Conservation (phyloP, 1,284 basidiomycete genomes). For the Sparassis latifolia region DNA sequence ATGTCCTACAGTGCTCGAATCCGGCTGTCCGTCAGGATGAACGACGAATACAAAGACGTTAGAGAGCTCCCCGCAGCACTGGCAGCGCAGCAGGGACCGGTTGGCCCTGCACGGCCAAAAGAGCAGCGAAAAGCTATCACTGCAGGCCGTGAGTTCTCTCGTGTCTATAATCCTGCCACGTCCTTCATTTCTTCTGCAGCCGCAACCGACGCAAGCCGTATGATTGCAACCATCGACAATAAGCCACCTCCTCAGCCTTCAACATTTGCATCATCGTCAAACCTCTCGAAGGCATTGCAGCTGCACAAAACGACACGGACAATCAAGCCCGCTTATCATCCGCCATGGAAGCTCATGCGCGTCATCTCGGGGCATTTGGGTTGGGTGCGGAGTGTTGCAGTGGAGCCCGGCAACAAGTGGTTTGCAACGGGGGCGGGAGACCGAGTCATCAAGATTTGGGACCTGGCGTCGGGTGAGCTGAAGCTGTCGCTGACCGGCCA, state of each 20-base stretch:
- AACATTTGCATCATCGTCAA: constrained; percentile 55
- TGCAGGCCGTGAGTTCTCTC: constrained; percentile 50
- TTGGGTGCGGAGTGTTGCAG: constrained; percentile 95
- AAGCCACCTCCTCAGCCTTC: constrained; percentile 57
- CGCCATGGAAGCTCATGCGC: constrained; percentile 93
- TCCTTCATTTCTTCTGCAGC: constrained; percentile 19
- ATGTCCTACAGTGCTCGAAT: constrained; percentile 46
- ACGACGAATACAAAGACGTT: constrained; percentile 84
- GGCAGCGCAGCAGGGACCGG: constrained; percentile 72
- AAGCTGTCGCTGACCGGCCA: constrained; percentile 96
- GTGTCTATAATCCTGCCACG: background rate
- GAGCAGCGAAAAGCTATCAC: constrained; percentile 64
- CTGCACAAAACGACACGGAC: constrained; percentile 88
- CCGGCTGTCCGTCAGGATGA: constrained; percentile 68
- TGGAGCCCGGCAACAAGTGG: constrained; percentile 98
- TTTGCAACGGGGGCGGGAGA: constrained; percentile 98
- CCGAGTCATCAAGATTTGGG: constrained; percentile 99
- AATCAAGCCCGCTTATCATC: constrained; percentile 91
- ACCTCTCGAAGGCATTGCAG: constrained; percentile 80
- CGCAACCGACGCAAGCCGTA: constrained; percentile 45
- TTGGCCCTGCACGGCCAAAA: constrained; percentile 72
- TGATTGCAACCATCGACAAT: constrained; percentile 68
- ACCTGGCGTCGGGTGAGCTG: constrained; percentile 91
- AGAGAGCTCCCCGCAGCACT: constrained; percentile 82
- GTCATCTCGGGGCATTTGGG: constrained; percentile 98